phyloP scores from a whole-genome alignment of 768 basidiomycete species.

The Suillus spraguei region DNA sequence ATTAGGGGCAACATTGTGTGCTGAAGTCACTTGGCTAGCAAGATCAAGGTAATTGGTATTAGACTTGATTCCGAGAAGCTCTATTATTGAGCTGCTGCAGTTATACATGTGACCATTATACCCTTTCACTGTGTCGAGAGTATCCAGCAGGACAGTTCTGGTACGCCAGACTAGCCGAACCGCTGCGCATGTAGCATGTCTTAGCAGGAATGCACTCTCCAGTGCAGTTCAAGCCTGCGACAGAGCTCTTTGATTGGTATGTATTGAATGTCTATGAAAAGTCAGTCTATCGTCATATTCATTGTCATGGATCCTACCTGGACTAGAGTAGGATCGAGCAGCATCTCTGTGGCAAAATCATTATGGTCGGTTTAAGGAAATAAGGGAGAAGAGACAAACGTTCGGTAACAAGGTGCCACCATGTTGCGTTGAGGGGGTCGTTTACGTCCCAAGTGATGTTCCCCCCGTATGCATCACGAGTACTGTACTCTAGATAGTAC shows the following conservation, averaged over 20 bases:
- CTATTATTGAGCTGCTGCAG: not conserved
- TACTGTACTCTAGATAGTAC: conserved; percentile 63
- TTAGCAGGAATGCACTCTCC: conserved; percentile 59
- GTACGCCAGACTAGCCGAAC: conserved; percentile 57
- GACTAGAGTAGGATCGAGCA: conserved; percentile 22
- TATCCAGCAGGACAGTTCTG: conserved; percentile 65
- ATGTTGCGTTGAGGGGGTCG: conserved; percentile 76
- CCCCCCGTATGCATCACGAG: conserved; percentile 64
- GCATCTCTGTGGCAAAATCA: conserved; percentile 23
- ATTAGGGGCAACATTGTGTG: not conserved
- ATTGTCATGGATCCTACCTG: conserved; percentile 16
- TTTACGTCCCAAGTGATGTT: conserved; percentile 53
- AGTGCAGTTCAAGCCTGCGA: conserved; percentile 51
- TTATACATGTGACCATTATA: not conserved
- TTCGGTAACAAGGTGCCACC: conserved; percentile 80
- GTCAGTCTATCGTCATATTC: not conserved
- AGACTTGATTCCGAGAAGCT: not conserved
- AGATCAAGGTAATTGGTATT: not conserved
- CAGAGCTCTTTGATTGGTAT: conserved; percentile 71
- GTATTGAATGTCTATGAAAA: conserved; percentile 55
- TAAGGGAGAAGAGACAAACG: conserved; percentile 36
- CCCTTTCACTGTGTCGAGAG: conserved; percentile 47
- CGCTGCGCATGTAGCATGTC: conserved; percentile 75
- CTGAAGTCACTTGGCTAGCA: not conserved
- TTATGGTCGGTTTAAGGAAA: not conserved